Percentiles rank a stretch among this genome's conserved stretches.
phyloP scores from a whole-genome alignment of 495 filamentous ascomycete genomes.

The Evansstolkia leycettana region DNA sequence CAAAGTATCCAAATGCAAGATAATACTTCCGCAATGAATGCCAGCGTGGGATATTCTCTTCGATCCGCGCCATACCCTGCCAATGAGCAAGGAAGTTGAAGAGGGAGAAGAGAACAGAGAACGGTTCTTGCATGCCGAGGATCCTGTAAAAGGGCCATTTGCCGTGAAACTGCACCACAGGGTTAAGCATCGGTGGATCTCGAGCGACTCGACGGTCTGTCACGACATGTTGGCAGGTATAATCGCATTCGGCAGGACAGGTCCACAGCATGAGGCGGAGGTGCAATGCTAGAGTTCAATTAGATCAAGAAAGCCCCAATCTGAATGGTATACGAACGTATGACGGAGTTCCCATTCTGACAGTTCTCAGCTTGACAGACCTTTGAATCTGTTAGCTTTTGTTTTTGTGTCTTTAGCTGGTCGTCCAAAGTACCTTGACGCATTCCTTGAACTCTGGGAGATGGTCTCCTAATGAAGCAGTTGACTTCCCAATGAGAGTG shows the following conservation, averaged over 20 bases:
- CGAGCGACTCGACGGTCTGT: slow-evolving; percentile 59
- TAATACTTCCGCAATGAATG: slow-evolving; percentile 79
- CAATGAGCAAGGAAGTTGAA: slow-evolving; percentile 85
- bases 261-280: slow-evolving; percentile 44
- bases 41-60: slow-evolving; percentile 50
- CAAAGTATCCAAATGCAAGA: slow-evolving; percentile 65
- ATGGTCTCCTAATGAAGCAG: slow-evolving; percentile 73
- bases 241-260: slow-evolving; percentile 91
- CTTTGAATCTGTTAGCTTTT: slow-evolving; percentile 31
- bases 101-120: slow-evolving; percentile 83
- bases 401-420: not conserved
- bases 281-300: slow-evolving; percentile 21
- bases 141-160: slow-evolving; percentile 96
- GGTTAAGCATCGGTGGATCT: slow-evolving; percentile 47
- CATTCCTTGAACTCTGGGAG: slow-evolving; percentile 85
- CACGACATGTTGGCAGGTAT: slow-evolving; percentile 92
- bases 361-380: slow-evolving; percentile 77
- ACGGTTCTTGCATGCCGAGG: slow-evolving; percentile 88
- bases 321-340: slow-evolving; percentile 26
- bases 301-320: too few relatives aligned
- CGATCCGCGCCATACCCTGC: slow-evolving; percentile 58
- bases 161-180: slow-evolving; percentile 90
- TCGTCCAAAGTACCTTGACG: slow-evolving; percentile 49
- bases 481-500: slow-evolving; percentile 34
- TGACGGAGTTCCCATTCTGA: slow-evolving; percentile 30